These are phyloP conservation scores for Aspergillus spinulosporus DNA, from an alignment of 2,329 filamentous ascomycete genomes.

Conservation along the genomic window DNA sequence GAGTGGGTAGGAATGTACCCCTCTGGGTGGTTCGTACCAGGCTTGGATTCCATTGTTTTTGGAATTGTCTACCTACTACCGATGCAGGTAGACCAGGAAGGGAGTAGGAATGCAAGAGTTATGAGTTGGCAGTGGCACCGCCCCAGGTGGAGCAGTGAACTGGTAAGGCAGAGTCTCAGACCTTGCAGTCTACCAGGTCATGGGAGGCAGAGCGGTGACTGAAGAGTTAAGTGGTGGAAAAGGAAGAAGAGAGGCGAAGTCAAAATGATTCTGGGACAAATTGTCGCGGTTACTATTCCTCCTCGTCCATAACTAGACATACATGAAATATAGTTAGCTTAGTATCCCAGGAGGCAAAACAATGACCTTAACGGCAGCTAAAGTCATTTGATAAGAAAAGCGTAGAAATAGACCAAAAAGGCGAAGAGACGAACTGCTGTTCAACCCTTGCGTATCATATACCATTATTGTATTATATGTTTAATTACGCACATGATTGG, in stretches of 20 bases:
- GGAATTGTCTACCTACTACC: background rate
- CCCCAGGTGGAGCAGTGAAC: constrained; percentile 29
- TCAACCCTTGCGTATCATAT: background rate
- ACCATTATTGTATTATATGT: too few species aligned
- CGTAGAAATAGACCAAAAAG: constrained; percentile 5
- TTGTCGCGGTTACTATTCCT: background rate
- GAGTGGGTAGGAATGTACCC: constrained; percentile 37
- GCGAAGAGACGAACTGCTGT: constrained; percentile 3
- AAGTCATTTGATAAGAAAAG: background rate
- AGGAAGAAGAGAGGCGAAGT: constrained; percentile 3
- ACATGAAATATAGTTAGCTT: background rate
- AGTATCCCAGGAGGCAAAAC: background rate
- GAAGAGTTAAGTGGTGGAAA: background rate
- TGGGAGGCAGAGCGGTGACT: constrained; percentile 15
- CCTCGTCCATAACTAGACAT: constrained; percentile 3
- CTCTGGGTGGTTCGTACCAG: constrained; percentile 15
- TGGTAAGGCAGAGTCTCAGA: constrained; percentile 11
- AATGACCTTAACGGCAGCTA: constrained; percentile 6
- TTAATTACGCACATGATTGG: too few species aligned
- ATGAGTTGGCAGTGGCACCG: constrained; percentile 27
- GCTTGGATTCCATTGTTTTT: constrained; percentile 31
- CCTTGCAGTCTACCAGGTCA: constrained; percentile 18
- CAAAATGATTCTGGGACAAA: background rate
- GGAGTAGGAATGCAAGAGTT: constrained; percentile 8
- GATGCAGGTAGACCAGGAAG: background rate